phyloP scores from a whole-genome alignment of 2,329 filamentous ascomycete genomes.

The Penicillium sp. region DNA sequence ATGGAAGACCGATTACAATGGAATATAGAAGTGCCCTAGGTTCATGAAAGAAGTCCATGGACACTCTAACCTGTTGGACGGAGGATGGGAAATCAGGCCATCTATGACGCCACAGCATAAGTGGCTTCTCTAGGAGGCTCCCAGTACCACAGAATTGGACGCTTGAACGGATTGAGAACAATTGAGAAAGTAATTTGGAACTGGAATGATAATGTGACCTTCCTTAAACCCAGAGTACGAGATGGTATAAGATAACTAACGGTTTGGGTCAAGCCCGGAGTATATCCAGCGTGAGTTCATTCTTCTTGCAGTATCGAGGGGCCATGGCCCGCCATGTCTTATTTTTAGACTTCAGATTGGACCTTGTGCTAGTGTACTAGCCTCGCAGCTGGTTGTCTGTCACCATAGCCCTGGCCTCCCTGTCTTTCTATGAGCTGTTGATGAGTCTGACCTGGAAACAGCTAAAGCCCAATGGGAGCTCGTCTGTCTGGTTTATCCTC shows the following conservation, averaged over 20 bases:
- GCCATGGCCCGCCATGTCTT: neutral
- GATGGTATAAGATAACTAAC: neutral
- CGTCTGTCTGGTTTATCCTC: neutral
- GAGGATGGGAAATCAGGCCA: neutral
- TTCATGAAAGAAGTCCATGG: neutral
- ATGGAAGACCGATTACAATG: neutral
- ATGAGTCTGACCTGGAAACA: neutral
- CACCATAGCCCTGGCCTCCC: neutral
- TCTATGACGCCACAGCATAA: neutral
- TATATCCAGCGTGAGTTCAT: neutral
- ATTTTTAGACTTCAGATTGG: slow-evolving; percentile 7
- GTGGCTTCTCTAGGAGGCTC: neutral
- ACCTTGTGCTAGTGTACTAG: neutral
- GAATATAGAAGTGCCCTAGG: slow-evolving; percentile 9
- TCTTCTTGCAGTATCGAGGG: neutral
- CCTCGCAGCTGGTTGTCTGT: neutral
- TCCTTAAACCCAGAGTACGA: neutral
- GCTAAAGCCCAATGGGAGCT: neutral
- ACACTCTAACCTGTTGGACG: neutral
- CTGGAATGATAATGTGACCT: neutral
- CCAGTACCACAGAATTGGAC: neutral
- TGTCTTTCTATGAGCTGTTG: neutral
- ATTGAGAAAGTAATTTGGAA: neutral
- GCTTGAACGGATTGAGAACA: neutral
- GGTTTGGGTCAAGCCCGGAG: neutral